A percentile compares a stretch with the other conserved stretches of the same genome.
These are phyloP conservation scores for Trichoderma gracile DNA, from an alignment of 2,329 filamentous ascomycete species.

Conservation along the genomic window DNA sequence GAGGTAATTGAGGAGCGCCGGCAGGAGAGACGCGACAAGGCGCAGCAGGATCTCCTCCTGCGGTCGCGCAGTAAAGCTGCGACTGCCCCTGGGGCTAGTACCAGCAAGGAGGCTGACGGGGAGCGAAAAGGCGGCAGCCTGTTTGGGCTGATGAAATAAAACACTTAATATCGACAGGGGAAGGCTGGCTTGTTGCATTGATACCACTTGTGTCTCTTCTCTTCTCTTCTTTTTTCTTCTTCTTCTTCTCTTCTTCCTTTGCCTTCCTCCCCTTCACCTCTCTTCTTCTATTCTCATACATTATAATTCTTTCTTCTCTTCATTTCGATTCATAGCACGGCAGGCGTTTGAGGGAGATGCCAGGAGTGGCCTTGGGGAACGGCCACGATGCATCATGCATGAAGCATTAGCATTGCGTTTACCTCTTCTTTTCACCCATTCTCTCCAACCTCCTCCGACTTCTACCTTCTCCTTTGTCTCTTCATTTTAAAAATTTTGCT, in stretches of 20 bases:
- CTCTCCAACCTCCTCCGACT: not conserved
- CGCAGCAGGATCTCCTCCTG: slow-evolving; percentile 45
- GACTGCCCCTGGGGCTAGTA: slow-evolving; percentile 25
- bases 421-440: slow-evolving; percentile 9
- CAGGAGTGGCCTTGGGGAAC: slow-evolving; percentile 8
- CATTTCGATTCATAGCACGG: slow-evolving; percentile 21
- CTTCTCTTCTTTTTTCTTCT: slow-evolving; percentile 14
- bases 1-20: slow-evolving; percentile 76
- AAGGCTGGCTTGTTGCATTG: slow-evolving; percentile 14
- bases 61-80: slow-evolving; percentile 33
- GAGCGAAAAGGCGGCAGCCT: slow-evolving; percentile 42
- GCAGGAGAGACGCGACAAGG: slow-evolving; percentile 62
- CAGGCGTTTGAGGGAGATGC: slow-evolving; percentile 24
- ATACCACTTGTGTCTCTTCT: slow-evolving; percentile 24
- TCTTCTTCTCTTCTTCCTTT: not conserved
- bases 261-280: not conserved
- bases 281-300: slow-evolving; percentile 3
- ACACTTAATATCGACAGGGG: not conserved
- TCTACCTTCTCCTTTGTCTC: slow-evolving; percentile 5
- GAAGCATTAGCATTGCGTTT: slow-evolving; percentile 21
- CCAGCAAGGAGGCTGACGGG: slow-evolving; percentile 32
- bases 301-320: slow-evolving; percentile 1
- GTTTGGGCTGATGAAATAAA: slow-evolving; percentile 44
- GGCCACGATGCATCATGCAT: slow-evolving; percentile 22
- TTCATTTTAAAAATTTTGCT: not conserved